Conservation (phyloP, 2,329 filamentous ascomycete species). For the Claviceps digitariae region DNA sequence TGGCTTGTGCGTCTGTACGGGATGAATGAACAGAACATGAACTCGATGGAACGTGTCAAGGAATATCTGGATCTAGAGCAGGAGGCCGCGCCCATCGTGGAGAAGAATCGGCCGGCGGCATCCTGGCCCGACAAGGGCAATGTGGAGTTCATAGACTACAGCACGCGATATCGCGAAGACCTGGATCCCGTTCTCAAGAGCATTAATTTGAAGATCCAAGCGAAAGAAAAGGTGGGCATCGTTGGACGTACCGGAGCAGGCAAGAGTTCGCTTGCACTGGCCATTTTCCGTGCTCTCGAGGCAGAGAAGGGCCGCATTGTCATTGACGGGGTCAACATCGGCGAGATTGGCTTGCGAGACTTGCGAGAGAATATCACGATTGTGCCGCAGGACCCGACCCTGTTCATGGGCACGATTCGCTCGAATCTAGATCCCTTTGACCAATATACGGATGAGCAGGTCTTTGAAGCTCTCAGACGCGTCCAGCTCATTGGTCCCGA, state of each 20-base stretch:
- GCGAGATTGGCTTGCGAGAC: slow-evolving; percentile 81
- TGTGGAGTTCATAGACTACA: slow-evolving; percentile 81
- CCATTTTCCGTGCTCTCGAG: slow-evolving; percentile 86
- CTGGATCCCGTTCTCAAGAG: slow-evolving; percentile 75
- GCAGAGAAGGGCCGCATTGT: slow-evolving; percentile 80
- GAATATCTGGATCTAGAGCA: slow-evolving; percentile 96
- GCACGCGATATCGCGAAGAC: slow-evolving; percentile 76
- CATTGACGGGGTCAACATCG: slow-evolving; percentile 85
- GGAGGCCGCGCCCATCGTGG: slow-evolving; percentile 66
- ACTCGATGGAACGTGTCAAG: slow-evolving; percentile 92
- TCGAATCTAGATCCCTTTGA: slow-evolving; percentile 89
- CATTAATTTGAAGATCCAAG: slow-evolving; percentile 73
- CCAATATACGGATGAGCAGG: slow-evolving; percentile 76
- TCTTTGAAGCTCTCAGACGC: slow-evolving; percentile 72
- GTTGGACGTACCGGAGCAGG: slow-evolving; percentile 91
- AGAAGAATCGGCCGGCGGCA: slow-evolving; percentile 60
- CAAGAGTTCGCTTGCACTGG: slow-evolving; percentile 88
- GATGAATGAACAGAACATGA: slow-evolving; percentile 98
- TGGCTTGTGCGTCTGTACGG: slow-evolving; percentile 94
- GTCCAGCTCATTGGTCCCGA: slow-evolving; percentile 71
- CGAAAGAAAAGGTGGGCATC: slow-evolving; percentile 87
- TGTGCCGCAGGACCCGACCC: slow-evolving; percentile 89
- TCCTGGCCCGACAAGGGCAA: slow-evolving; percentile 79
- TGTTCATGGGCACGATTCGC: slow-evolving; percentile 85
- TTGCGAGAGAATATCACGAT: slow-evolving; percentile 90